Evolutionary conservation across 768 basidiomycete species (phyloP).

Genomic region (Lentinula sp.): DNA sequence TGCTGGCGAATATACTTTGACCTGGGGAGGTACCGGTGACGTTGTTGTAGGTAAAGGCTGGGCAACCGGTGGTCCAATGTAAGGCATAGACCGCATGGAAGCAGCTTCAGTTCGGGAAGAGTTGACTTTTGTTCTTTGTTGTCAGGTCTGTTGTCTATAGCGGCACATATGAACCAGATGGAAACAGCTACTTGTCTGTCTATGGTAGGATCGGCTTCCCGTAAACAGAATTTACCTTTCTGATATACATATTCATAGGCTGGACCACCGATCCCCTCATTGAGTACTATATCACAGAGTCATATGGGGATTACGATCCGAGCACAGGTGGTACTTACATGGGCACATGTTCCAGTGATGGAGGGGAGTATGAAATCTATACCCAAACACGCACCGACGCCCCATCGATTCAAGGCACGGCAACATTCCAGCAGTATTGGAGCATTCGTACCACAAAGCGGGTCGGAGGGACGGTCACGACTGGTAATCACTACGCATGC

Average conservation of each 20-base stretch:
- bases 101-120: not conserved
- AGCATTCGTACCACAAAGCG: conserved; percentile 32
- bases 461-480: conserved; percentile 27
- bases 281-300: conserved; percentile 43
- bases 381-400: conserved; percentile 28
- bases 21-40: conserved; percentile 26
- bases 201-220: conserved; percentile 9
- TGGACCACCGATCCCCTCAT: conserved; percentile 40
- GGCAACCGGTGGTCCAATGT: not conserved
- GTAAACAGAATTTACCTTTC: too few species aligned
- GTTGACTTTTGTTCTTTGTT: not conserved
- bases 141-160: conserved; percentile 29
- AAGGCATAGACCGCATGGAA: not conserved
- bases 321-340: conserved; percentile 20
- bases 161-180: conserved; percentile 28
- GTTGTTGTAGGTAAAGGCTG: conserved; percentile 28
- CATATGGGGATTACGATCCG: conserved; percentile 35
- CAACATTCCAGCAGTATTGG: conserved; percentile 42
- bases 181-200: conserved; percentile 37
- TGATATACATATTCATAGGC: conserved; percentile 7
- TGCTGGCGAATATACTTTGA: conserved; percentile 24
- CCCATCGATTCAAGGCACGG: conserved; percentile 36
- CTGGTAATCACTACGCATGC: conserved; percentile 36
- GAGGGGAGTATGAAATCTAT: conserved; percentile 31
- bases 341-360: conserved; percentile 19